A percentile compares a stretch with the other conserved stretches of the same genome.
These are phyloP conservation scores for Xerocomus amazonicus DNA, from an alignment of 1,284 basidiomycete genomes.

Conservation along the genomic window DNA sequence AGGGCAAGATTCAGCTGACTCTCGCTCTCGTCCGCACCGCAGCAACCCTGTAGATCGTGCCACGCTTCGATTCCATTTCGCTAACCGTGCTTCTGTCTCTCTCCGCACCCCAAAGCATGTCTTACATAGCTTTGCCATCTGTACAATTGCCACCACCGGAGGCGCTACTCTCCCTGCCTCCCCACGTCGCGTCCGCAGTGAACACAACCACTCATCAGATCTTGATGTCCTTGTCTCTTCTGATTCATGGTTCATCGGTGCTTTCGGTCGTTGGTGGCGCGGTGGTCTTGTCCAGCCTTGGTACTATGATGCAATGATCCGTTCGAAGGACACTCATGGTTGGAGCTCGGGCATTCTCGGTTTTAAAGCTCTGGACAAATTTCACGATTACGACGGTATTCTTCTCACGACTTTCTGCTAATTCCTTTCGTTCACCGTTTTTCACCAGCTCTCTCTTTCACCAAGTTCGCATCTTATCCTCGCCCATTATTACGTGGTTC, in stretches of 20 bases:
- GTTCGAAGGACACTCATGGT: conserved; percentile 66
- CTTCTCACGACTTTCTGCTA: conserved; percentile 5
- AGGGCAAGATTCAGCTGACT: conserved; percentile 35
- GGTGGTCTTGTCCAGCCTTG: conserved; percentile 69
- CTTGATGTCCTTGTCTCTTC: conserved; percentile 51
- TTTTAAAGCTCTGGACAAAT: conserved; percentile 64
- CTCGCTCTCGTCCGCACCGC: conserved; percentile 34
- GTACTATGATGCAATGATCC: conserved; percentile 62
- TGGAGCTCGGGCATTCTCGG: conserved; percentile 71
- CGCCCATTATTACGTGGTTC: conserved; percentile 42
- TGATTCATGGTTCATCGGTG: conserved; percentile 83
- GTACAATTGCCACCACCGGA: conserved; percentile 67
- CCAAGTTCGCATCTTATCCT: conserved; percentile 43
- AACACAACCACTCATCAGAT: conserved; percentile 25
- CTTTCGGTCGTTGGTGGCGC: conserved; percentile 86
- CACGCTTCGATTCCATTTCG: conserved; percentile 73
- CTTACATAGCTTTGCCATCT: conserved; percentile 79
- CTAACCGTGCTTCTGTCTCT: conserved; percentile 87
- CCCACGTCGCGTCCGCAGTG: conserved; percentile 16
- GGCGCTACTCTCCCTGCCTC: conserved; percentile 26
- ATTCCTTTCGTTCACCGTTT: neutral
- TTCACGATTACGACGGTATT: conserved; percentile 60
- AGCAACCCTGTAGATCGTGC: conserved; percentile 24
- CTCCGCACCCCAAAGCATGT: conserved; percentile 91
- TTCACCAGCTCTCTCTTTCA: conserved; percentile 48